Evolutionary conservation across 176 grass and related monocot genomes (phyloP).

Genomic region (Eleusine indica): DNA sequence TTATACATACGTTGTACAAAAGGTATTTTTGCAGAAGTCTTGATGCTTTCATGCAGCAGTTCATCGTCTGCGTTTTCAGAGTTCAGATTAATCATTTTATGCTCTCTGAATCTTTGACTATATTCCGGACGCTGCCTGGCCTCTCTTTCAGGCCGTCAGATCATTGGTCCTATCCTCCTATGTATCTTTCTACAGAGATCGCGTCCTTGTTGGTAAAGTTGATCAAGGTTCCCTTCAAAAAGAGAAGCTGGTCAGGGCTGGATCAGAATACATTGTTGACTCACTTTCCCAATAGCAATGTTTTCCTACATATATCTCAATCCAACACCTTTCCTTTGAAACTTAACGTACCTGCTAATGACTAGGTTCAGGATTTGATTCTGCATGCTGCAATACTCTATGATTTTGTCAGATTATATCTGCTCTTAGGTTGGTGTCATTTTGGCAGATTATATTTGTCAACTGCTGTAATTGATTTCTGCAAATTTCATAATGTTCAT

Average conservation of each 20-base stretch:
- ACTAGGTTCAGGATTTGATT: conserved; percentile 27
- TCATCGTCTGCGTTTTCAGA: conserved; percentile 20
- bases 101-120: conserved; percentile 50
- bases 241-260: conserved; percentile 16
- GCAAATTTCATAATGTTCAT: not conserved
- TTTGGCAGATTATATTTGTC: not conserved
- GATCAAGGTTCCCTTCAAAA: conserved; percentile 30
- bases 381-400: not conserved
- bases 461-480: not conserved
- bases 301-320: conserved; percentile 30
- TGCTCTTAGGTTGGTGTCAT: not conserved
- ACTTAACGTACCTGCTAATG: not conserved
- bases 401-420: not conserved
- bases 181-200: conserved; percentile 26
- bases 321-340: conserved; percentile 17
- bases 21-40: not conserved
- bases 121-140: conserved; percentile 42
- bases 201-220: conserved; percentile 19
- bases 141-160: conserved; percentile 48
- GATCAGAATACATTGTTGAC: conserved; percentile 35
- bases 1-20: not conserved
- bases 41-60: conserved; percentile 43
- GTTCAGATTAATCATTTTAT: conserved; percentile 30
- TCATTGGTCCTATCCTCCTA: conserved; percentile 35
- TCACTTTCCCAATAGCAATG: conserved; percentile 30